These are phyloP conservation scores for Colletotrichum horii DNA, from an alignment of 2,329 filamentous ascomycete genomes.

Conservation along the genomic window DNA sequence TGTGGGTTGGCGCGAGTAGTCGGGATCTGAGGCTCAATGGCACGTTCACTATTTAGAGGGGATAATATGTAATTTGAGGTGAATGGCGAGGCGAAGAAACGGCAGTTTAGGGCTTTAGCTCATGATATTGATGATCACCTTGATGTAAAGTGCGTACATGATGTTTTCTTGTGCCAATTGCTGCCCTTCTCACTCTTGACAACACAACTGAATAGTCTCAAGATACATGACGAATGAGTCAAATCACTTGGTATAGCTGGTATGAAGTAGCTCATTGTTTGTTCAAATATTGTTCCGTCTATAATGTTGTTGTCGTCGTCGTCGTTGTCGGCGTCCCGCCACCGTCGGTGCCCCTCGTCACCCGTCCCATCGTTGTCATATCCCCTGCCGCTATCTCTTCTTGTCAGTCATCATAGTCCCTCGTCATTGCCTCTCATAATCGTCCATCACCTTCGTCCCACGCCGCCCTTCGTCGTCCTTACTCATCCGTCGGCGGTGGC, in stretches of 20 bases:
- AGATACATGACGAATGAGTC: background rate
- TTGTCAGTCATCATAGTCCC: rapidly evolving
- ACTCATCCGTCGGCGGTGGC: background rate
- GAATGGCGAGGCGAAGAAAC: rapidly evolving
- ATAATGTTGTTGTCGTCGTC: background rate
- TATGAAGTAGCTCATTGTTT: background rate
- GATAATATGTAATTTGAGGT: background rate
- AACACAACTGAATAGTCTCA: background rate
- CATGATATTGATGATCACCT: background rate
- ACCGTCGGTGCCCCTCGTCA: rapidly evolving
- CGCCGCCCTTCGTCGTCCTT: background rate
- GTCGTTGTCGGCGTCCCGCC: background rate
- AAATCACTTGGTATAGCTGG: background rate
- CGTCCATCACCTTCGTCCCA: background rate
- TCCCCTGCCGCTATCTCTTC: background rate
- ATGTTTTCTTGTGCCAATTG: too few relatives aligned
- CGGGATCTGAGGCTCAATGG: constrained; percentile 37
- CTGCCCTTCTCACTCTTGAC: background rate
- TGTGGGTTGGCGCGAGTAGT: constrained; percentile 4
- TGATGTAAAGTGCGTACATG: background rate
- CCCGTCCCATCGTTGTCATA: background rate
- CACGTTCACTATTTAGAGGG: constrained; percentile 26
- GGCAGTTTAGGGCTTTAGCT: background rate
- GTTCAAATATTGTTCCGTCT: background rate
- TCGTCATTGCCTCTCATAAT: rapidly evolving